Percentiles rank a stretch among this genome's conserved stretches.
Conservation (phyloP, 768 basidiomycete species). For the Leccinum subgranulosum region DNA sequence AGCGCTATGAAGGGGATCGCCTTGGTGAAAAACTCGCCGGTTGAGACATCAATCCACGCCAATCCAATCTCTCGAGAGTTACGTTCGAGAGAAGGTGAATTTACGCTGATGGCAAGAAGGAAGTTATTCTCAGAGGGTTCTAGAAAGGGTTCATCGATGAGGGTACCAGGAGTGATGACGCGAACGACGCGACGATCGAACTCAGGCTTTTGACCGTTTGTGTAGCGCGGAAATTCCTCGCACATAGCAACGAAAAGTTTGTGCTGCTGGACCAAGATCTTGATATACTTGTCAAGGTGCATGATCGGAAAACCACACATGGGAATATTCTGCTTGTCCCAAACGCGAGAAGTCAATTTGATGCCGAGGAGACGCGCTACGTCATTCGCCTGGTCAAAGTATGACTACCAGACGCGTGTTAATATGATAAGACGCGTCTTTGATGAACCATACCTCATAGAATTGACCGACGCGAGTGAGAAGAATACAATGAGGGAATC, state of each 20-base stretch:
- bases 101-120: slow-evolving; percentile 61
- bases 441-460: slow-evolving; percentile 67
- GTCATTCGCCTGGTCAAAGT: slow-evolving; percentile 86
- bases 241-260: slow-evolving; percentile 89
- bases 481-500: slow-evolving; percentile 85
- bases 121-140: slow-evolving; percentile 88
- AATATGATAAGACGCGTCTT: not conserved
- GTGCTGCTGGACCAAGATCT: slow-evolving; percentile 77
- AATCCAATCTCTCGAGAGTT: slow-evolving; percentile 48
- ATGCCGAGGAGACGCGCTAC: slow-evolving; percentile 77
- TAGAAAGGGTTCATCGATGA: slow-evolving; percentile 88
- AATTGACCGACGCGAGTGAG: slow-evolving; percentile 93
- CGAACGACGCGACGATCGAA: slow-evolving; percentile 83
- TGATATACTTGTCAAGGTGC: slow-evolving; percentile 85
- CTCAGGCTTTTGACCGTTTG: slow-evolving; percentile 48
- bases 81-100: slow-evolving; percentile 1
- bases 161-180: slow-evolving; percentile 89
- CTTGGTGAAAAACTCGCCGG: slow-evolving; percentile 89
- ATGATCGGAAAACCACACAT: slow-evolving; percentile 92
- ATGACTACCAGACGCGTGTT: slow-evolving; percentile 56
- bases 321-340: slow-evolving; percentile 63
- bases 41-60: slow-evolving; percentile 94
- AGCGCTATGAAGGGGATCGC: slow-evolving; percentile 49
- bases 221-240: slow-evolving; percentile 75
- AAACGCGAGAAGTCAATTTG: slow-evolving; percentile 75